phyloP scores from a whole-genome alignment of 2,329 filamentous ascomycete species.

The Bipolaris sorokiniana region DNA sequence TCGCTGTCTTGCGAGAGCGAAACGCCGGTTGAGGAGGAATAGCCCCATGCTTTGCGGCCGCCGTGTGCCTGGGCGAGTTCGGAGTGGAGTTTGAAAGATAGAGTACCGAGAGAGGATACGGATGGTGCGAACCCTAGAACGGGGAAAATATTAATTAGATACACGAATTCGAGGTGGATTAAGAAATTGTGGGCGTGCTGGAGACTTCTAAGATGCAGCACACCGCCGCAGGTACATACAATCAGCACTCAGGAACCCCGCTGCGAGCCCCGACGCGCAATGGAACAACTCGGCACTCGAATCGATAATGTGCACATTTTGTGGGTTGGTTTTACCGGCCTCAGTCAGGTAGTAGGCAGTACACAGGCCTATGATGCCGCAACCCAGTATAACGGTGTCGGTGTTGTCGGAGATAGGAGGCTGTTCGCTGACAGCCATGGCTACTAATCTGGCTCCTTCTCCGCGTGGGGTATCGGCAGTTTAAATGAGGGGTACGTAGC shows the following conservation, averaged over 20 bases:
- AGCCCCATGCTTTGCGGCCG: conserved; percentile 66
- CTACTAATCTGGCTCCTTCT: neutral
- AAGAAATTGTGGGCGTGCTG: neutral
- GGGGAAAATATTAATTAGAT: neutral
- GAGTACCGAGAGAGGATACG: conserved; percentile 63
- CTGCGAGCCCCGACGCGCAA: conserved; percentile 76
- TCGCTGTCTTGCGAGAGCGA: conserved; percentile 60
- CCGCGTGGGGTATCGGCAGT: conserved; percentile 7
- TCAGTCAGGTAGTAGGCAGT: conserved; percentile 68
- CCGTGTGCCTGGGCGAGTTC: conserved; percentile 65
- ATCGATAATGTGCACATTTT: conserved; percentile 65
- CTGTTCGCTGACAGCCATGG: conserved; percentile 4
- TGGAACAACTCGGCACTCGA: conserved; percentile 67
- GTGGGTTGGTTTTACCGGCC: conserved; percentile 44
- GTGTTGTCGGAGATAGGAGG: conserved; percentile 10
- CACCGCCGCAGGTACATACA: conserved; percentile 53
- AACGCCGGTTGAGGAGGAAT: conserved; percentile 62
- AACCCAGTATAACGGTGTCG: conserved; percentile 49
- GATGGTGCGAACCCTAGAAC: conserved; percentile 62
- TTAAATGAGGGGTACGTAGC: neutral
- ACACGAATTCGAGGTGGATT: neutral
- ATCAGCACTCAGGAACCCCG: conserved; percentile 74
- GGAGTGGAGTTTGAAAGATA: conserved; percentile 73
- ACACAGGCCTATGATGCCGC: conserved; percentile 55
- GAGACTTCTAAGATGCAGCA: neutral